These are phyloP conservation scores for Dactylellina sp. DNA, from an alignment of 2,329 filamentous ascomycete genomes.

Conservation along the genomic window DNA sequence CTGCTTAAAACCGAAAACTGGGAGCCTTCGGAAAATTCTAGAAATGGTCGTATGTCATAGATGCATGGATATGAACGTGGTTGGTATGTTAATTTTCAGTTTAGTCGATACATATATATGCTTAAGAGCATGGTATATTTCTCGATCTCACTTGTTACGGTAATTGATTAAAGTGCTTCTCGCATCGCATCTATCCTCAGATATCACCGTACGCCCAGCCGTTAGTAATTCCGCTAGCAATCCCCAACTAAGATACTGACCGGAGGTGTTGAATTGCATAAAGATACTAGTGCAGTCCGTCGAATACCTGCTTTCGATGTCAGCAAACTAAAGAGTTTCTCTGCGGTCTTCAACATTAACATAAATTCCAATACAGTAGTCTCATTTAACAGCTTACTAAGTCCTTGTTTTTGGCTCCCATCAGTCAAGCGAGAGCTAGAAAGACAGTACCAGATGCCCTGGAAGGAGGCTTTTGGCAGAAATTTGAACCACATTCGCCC, in stretches of 20 bases:
- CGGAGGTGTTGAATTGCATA: too few species aligned
- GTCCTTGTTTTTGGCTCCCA: conserved; percentile 21
- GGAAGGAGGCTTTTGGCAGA: background rate
- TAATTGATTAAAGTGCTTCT: too few species aligned
- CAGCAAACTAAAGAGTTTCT: background rate
- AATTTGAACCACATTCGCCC: conserved; percentile 9
- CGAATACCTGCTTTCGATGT: conserved; percentile 9
- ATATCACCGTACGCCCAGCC: too few species aligned
- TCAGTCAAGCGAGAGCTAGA: conserved; percentile 20
- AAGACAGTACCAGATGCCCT: conserved; percentile 1
- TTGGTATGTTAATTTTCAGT: conserved; percentile 24
- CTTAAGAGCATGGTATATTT: too few species aligned
- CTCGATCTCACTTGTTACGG: too few species aligned
- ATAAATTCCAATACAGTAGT: too few species aligned
- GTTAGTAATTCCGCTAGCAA: too few species aligned
- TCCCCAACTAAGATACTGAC: too few species aligned
- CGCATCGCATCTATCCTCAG: too few species aligned
- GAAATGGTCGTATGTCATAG: conserved; percentile 7
- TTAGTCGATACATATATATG: too few species aligned
- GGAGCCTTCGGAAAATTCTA: background rate
- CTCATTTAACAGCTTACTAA: background rate
- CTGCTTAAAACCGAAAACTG: conserved; percentile 20
- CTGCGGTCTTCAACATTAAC: background rate
- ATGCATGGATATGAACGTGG: conserved; percentile 32
- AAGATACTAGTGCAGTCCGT: too few species aligned